Percentiles rank a stretch among this genome's conserved stretches.
These are phyloP conservation scores for Candida ovalis DNA, from an alignment of 805 yeast species.

Conservation along the genomic window DNA sequence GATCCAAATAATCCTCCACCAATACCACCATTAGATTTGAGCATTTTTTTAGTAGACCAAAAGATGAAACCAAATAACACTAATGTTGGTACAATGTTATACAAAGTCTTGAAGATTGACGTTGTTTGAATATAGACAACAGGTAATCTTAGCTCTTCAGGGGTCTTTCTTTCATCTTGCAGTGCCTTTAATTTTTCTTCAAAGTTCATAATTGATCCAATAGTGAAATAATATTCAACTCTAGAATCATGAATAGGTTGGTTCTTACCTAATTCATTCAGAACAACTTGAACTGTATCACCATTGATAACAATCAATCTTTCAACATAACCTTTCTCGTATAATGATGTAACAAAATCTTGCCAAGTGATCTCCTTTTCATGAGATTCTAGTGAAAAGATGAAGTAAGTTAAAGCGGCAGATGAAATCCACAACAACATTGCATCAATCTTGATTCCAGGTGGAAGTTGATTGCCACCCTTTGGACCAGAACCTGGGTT, in stretches of 20 bases:
- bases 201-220: constrained; percentile 82
- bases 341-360: constrained; percentile 76
- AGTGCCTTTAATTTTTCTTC: constrained; percentile 76
- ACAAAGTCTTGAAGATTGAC: constrained; percentile 55
- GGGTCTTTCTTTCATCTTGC: constrained; percentile 67
- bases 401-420: constrained; percentile 16
- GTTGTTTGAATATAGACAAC: constrained; percentile 70
- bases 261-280: constrained; percentile 40
- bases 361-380: constrained; percentile 44
- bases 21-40: constrained; percentile 52
- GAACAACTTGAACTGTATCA: constrained; percentile 64
- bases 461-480: constrained; percentile 7
- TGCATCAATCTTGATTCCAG: constrained; percentile 15
- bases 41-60: constrained; percentile 56
- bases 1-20: constrained; percentile 56
- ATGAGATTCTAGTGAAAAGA: constrained; percentile 18
- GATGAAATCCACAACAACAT: constrained; percentile 21
- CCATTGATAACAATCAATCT: constrained; percentile 71
- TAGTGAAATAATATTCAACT: constrained; percentile 55
- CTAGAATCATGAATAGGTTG: constrained; percentile 27
- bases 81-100: constrained; percentile 78
- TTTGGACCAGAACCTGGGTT: constrained; percentile 3
- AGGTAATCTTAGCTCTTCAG: constrained; percentile 70
- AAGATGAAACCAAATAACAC: constrained; percentile 75
- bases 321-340: constrained; percentile 76